Evolutionary conservation across 495 filamentous ascomycete genomes (phyloP).

Genomic region (Paragyromitra xinjiangensis): DNA sequence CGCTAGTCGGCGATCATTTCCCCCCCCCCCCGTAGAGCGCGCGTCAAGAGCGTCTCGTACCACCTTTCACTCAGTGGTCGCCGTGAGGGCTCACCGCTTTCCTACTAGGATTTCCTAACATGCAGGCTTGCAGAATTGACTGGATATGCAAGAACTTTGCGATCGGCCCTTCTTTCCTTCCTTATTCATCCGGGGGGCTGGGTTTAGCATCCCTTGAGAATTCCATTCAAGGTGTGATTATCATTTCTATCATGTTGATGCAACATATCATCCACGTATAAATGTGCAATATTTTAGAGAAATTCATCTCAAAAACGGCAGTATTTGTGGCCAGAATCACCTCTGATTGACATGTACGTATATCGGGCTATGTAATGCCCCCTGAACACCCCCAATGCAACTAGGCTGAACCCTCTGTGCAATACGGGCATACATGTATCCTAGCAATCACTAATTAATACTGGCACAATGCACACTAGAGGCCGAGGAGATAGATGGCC

Average conservation of each 20-base stretch:
- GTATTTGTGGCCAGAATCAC: not conserved
- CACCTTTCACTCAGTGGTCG: not conserved
- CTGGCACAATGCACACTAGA: not conserved
- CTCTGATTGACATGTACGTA: not conserved
- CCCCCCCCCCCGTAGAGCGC: not conserved
- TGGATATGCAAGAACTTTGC: not conserved
- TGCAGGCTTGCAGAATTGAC: not conserved
- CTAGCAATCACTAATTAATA: not conserved
- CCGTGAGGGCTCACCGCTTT: conserved; percentile 10
- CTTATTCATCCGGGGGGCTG: conserved; percentile 17
- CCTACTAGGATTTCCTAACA: not conserved
- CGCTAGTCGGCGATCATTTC: not conserved
- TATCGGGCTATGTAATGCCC: not conserved
- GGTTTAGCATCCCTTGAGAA: conserved; percentile 6
- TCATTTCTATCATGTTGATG: conserved; percentile 25
- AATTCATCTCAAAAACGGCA: not conserved
- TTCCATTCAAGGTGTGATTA: conserved; percentile 19
- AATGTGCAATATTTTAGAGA: not conserved
- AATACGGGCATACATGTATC: not conserved
- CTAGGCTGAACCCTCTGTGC: not conserved
- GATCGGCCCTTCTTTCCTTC: conserved; percentile 20
- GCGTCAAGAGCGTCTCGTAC: conserved; percentile 30
- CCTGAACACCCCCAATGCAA: not conserved
- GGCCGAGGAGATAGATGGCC: not conserved
- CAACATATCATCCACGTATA: not conserved